Evolutionary conservation across 2,329 filamentous ascomycete genomes (phyloP), one percentile per base, ranked within the genome.

Genomic region (Pezicula rhizophila): DNA sequence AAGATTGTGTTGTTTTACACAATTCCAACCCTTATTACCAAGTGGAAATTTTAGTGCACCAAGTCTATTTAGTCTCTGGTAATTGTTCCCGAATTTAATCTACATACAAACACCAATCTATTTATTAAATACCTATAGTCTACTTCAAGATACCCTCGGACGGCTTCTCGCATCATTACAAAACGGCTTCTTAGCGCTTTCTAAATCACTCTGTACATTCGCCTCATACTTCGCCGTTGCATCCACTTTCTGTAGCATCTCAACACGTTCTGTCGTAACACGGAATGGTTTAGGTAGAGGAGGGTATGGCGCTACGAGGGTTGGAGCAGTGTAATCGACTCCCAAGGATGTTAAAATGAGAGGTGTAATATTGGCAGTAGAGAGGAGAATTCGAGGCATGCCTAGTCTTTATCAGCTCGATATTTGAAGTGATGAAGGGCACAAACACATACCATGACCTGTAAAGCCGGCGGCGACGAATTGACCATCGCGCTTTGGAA

Each of bases 401-500:
- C 62, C 61, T 47, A 2, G 23, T 40, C 1, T 23, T 14, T 6
- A 15, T 40, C 10, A 40, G 38, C 10, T 17, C 23, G 38, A 7
- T 4, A 15, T 17, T 7, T 15, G 35, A 38, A 18, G 10, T 18
- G 38, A 18, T 17, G 23, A 12, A 10, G 28, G 11, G 38, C 15
- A 18, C 17, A 14, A 40, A 14, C 5, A 42, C 38, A 7, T 11
- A 47, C 75, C 75, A 45, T 76, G 72, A 0, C 75, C 74, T 18
- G 68, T 71, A 50, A 76, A 77, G 1, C 73, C 74, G 0, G 68
- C 71, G 20, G 72, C 58, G 15, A 77, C 61, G 45, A 67, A 73
- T 51, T 72, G 67, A 5, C 64, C 66, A 2, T 61, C 47, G 37
- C 63, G 64, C 0, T 60, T 65, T 0, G 73, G 73, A 0, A 77